phyloP scores from a whole-genome alignment of 2,329 filamentous ascomycete species.

The Escovopsis weberi region DNA sequence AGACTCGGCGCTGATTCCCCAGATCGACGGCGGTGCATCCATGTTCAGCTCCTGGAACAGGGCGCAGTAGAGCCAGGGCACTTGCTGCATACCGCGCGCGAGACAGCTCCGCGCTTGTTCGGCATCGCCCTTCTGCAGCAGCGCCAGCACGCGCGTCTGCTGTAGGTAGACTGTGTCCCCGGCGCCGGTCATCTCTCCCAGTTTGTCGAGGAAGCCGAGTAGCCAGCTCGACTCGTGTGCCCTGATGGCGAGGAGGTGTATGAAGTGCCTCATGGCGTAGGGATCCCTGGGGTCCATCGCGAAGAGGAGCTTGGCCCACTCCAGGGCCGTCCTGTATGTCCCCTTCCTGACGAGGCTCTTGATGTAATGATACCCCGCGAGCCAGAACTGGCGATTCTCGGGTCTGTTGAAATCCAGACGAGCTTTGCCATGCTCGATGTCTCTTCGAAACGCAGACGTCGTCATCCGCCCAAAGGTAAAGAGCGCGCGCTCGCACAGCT shows the following conservation, averaged over 20 bases:
- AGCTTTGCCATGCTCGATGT: slow-evolving; percentile 63
- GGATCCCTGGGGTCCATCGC: slow-evolving; percentile 65
- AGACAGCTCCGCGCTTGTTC: slow-evolving; percentile 52
- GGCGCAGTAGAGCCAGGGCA: slow-evolving; percentile 74
- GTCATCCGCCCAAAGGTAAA: slow-evolving; percentile 88
- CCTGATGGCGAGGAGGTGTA: slow-evolving; percentile 75
- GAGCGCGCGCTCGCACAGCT: slow-evolving; percentile 78
- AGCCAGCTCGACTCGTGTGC: slow-evolving; percentile 65
- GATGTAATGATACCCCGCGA: slow-evolving; percentile 81
- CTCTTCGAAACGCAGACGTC: slow-evolving; percentile 65
- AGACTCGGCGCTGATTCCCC: slow-evolving; percentile 51
- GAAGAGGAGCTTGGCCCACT: slow-evolving; percentile 81
- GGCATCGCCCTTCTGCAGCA: slow-evolving; percentile 53
- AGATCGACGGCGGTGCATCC: slow-evolving; percentile 64
- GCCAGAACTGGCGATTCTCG: slow-evolving; percentile 87
- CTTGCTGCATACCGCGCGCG: slow-evolving; percentile 49
- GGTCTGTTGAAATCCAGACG: slow-evolving; percentile 66
- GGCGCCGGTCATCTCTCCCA: slow-evolving; percentile 21
- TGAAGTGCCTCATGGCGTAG: slow-evolving; percentile 65
- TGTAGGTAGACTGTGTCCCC: slow-evolving; percentile 49
- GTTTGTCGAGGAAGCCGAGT: slow-evolving; percentile 46
- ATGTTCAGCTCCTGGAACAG: slow-evolving; percentile 71
- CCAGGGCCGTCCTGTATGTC: slow-evolving; percentile 85
- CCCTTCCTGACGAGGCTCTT: slow-evolving; percentile 73
- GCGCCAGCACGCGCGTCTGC: slow-evolving; percentile 64